Evolutionary conservation across 768 basidiomycete genomes (phyloP).

Genomic region (Rhodosporidiobolus odoratus): DNA sequence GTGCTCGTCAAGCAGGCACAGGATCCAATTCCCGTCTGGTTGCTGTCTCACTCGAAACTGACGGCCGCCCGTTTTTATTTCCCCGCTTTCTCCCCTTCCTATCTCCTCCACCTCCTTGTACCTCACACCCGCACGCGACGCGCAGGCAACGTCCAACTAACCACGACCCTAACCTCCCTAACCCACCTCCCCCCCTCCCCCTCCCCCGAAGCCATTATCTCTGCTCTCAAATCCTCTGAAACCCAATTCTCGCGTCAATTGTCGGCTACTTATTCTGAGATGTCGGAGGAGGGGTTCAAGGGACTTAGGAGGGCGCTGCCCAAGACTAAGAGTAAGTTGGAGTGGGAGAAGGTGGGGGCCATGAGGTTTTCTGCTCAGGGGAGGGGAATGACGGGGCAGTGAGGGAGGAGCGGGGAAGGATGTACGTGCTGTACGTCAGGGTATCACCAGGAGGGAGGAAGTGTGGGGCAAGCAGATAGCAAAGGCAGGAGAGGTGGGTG

Average conservation of each 20-base stretch:
- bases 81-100: background rate
- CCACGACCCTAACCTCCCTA: slow-evolving; percentile 62
- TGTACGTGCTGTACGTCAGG: too few species aligned
- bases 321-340: slow-evolving; percentile 83
- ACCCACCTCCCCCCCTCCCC: slow-evolving; percentile 53
- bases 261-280: slow-evolving; percentile 74
- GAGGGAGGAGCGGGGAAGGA: too few species aligned
- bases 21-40: too few species aligned
- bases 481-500: too few species aligned
- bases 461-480: too few species aligned
- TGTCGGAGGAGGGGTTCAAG: slow-evolving; percentile 92
- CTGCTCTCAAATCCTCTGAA: slow-evolving; percentile 67
- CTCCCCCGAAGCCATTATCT: slow-evolving; percentile 67
- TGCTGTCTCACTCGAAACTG: too few species aligned
- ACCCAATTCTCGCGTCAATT: slow-evolving; percentile 74
- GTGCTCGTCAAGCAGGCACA: too few species aligned
- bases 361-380: too few species aligned
- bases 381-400: too few species aligned
- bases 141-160: slow-evolving; percentile 74
- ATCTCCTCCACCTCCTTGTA: background rate
- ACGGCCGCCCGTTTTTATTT: too few species aligned
- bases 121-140: too few species aligned
- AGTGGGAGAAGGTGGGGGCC: slow-evolving; percentile 84
- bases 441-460: too few species aligned
- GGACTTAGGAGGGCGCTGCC: slow-evolving; percentile 83